These are phyloP conservation scores for Patellifolia procumbens DNA, from an alignment of 179 eudicot genomes.

Conservation along the genomic window DNA sequence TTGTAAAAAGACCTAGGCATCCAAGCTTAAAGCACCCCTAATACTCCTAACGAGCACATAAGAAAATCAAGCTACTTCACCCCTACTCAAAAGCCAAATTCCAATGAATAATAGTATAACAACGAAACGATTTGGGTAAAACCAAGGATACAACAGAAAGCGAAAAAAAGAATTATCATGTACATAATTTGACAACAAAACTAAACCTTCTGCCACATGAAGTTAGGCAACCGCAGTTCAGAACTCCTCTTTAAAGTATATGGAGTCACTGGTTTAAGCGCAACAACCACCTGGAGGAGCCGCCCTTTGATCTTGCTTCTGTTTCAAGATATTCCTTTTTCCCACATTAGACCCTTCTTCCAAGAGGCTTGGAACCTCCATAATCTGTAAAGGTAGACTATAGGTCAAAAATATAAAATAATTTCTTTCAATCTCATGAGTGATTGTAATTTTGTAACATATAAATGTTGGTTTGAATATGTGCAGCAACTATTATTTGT, in stretches of 20 bases:
- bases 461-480: not conserved
- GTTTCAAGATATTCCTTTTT: conserved; percentile 80
- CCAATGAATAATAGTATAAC: not conserved
- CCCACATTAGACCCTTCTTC: conserved; percentile 82
- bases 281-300: conserved; percentile 60
- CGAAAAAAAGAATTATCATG: conserved; percentile 7
- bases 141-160: conserved; percentile 6
- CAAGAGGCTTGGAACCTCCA: conserved; percentile 84
- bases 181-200: conserved; percentile 15
- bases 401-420: not conserved
- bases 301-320: conserved; percentile 59
- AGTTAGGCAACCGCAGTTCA: conserved; percentile 1
- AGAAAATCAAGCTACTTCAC: too few relatives aligned
- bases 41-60: too few relatives aligned
- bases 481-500: too few relatives aligned
- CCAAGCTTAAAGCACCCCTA: too few relatives aligned
- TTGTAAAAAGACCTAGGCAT: too few relatives aligned
- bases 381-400: conserved; percentile 47
- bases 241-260: too few relatives aligned
- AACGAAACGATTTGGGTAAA: not conserved
- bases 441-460: not conserved
- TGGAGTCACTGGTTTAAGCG: conserved; percentile 33
- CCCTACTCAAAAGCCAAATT: too few relatives aligned
- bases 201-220: conserved; percentile 2
- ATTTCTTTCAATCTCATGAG: too few relatives aligned